Base-by-base conservation (phyloP, 257 asterid species). In the Apocynum venetum region DNA sequence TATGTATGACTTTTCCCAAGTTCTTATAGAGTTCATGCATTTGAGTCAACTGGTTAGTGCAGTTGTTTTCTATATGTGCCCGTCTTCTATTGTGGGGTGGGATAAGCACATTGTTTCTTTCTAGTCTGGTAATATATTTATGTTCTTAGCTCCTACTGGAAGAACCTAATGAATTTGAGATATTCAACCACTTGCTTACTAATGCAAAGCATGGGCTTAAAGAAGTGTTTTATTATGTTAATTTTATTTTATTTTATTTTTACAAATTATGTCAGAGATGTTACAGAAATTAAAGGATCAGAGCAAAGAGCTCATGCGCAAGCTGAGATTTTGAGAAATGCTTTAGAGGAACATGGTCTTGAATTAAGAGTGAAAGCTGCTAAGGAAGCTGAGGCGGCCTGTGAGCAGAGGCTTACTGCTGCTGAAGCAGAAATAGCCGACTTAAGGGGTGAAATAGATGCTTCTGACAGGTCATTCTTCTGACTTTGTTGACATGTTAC, bases 351-450 rank as follows among this genome's bases (percentile, higher is more conserved):
- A 72, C 97, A 96, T 80, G 85, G 91, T 82, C 90, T 93, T 75
- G 98, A 90, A 83, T 85, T 96, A 89, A 88, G 98, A 83, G 93
- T 96, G 80, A 93, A 86, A 87, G 91, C 99, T 71, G 99, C 98
- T 74, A 87, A 91, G 87, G 99, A 96, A 90, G 96, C 97, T 76
- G 97, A 96, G 86, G 88, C 86, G 53, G 99, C 97, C 73, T 96
- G 92, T 86, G 91, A 88, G 88, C 91, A 88, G 82, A 90, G 98
- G 87, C 98, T 96, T 80, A 87, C 91, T 57, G 83, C 88, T 80
- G 94, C 99, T 72, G 96, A 88, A 89, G 92, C 91, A 19, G 99
- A 96, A 85, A 91, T 90, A 81, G 90, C 91, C 79, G 90, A 88
- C 81, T 72, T 96, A 84, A 84, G 89, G 88, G 86, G 88, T 60